Conservation (phyloP, 2,329 filamentous ascomycete species). For the Colletotrichum filicis region DNA sequence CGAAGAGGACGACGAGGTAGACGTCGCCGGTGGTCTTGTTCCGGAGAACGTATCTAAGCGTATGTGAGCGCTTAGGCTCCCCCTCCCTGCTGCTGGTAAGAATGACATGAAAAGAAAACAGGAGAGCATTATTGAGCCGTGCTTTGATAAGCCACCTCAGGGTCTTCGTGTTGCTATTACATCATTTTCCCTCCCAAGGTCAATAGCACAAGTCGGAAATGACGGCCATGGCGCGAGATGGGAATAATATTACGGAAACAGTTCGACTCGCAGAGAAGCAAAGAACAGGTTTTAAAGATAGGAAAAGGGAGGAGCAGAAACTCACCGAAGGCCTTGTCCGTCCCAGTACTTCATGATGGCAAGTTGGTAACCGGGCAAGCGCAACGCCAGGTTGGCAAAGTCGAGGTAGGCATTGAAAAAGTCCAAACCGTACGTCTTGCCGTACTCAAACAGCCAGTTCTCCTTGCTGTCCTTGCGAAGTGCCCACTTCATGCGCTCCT, state of each 20-base stretch:
- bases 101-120: constrained; percentile 34
- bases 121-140: background rate
- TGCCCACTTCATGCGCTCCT: constrained; percentile 70
- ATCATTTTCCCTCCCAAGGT: background rate
- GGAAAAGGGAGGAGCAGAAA: constrained; percentile 36
- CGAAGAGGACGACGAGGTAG: constrained; percentile 86
- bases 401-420: constrained; percentile 96
- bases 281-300: constrained; percentile 14
- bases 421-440: constrained; percentile 63
- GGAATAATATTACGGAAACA: background rate
- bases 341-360: constrained; percentile 85
- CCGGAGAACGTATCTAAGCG: constrained; percentile 91
- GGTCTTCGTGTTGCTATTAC: background rate
- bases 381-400: constrained; percentile 78
- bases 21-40: constrained; percentile 78
- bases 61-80: constrained; percentile 74
- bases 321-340: constrained; percentile 79
- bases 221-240: background rate
- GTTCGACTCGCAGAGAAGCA: constrained; percentile 11
- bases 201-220: constrained; percentile 3
- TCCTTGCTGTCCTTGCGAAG: constrained; percentile 59
- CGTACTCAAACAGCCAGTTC: constrained; percentile 66
- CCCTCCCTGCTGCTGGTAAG: constrained; percentile 40
- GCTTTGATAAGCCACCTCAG: background rate
- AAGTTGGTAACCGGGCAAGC: constrained; percentile 77